phyloP scores from a whole-genome alignment of 169 alveolate genomes.

The Eimeria sp. region DNA sequence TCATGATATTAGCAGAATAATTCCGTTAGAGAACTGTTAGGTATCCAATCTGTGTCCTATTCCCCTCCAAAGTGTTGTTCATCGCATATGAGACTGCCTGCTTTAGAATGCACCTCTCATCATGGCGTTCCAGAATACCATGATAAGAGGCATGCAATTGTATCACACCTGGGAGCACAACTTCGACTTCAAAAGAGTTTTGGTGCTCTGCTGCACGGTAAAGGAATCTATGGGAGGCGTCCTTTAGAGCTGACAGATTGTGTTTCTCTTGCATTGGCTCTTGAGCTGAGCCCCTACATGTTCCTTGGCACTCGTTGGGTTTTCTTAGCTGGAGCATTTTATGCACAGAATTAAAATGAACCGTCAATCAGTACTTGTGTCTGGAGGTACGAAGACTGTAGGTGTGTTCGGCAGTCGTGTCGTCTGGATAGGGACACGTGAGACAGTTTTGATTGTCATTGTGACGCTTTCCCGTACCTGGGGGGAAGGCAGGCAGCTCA shows the following conservation, averaged over 20 bases:
- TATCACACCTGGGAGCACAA: constrained; percentile 57
- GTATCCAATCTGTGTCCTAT: background rate
- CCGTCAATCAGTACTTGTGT: background rate
- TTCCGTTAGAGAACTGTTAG: background rate
- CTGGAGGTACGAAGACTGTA: background rate
- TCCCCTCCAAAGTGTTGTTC: background rate
- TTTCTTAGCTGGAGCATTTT: background rate
- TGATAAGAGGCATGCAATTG: background rate
- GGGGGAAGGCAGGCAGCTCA: background rate
- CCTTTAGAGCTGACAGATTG: background rate
- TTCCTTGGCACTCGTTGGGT: background rate
- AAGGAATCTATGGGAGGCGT: constrained; percentile 34
- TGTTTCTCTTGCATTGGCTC: background rate
- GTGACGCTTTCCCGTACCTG: background rate
- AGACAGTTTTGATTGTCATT: background rate
- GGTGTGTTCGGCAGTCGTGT: background rate
- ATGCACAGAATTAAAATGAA: background rate
- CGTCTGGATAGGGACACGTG: background rate
- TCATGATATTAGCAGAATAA: background rate
- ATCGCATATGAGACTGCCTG: background rate
- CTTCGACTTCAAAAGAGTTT: constrained; percentile 76
- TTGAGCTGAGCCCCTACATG: background rate
- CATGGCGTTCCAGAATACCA: too few species aligned
- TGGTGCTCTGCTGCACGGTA: constrained; percentile 69
- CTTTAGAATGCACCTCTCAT: background rate